Conservation (phyloP, 148 eudicot species). For the Cornus suecica region DNA sequence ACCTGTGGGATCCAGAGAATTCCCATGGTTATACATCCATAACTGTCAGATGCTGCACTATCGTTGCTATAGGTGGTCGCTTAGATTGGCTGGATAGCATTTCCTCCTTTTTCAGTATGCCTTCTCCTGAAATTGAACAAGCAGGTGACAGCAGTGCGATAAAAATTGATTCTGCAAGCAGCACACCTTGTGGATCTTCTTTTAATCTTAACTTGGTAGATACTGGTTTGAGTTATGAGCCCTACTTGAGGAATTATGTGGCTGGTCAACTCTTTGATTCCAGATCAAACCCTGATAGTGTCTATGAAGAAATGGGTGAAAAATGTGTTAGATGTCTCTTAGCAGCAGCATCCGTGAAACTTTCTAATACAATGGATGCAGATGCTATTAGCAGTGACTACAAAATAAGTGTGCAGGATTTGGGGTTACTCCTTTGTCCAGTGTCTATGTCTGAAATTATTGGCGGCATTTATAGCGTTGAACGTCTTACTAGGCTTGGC, state of each 20-base stretch:
- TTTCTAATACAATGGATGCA: conserved; percentile 42
- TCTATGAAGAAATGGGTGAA: conserved; percentile 25
- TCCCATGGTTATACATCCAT: conserved; percentile 44
- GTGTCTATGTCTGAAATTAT: conserved; percentile 30
- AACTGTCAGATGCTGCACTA: conserved; percentile 67
- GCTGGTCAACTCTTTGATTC: conserved; percentile 25
- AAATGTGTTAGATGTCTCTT: conserved; percentile 61
- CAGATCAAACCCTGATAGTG: conserved; percentile 24
- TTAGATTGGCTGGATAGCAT: conserved; percentile 81
- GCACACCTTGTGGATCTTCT: conserved; percentile 36
- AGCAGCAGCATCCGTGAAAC: conserved; percentile 71
- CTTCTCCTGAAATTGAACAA: conserved; percentile 51
- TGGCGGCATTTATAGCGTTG: conserved; percentile 44
- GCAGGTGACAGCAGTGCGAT: conserved; percentile 20
- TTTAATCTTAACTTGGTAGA: conserved; percentile 71
- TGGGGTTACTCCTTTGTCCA: conserved; percentile 70
- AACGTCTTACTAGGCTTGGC: conserved; percentile 52
- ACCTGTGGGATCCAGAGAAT: conserved; percentile 60
- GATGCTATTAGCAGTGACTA: conserved; percentile 42
- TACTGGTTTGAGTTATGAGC: conserved; percentile 90
- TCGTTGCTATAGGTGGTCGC: conserved; percentile 84
- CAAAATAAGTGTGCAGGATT: conserved; percentile 58
- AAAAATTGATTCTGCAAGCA: conserved; percentile 25
- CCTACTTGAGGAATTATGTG: conserved; percentile 34
- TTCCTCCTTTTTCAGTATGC: conserved; percentile 55